Percentiles rank a stretch among this genome's conserved stretches.
These are phyloP conservation scores for Mortierella antarctica DNA, from an alignment of 192 early-diverging fungal species.

Conservation along the genomic window DNA sequence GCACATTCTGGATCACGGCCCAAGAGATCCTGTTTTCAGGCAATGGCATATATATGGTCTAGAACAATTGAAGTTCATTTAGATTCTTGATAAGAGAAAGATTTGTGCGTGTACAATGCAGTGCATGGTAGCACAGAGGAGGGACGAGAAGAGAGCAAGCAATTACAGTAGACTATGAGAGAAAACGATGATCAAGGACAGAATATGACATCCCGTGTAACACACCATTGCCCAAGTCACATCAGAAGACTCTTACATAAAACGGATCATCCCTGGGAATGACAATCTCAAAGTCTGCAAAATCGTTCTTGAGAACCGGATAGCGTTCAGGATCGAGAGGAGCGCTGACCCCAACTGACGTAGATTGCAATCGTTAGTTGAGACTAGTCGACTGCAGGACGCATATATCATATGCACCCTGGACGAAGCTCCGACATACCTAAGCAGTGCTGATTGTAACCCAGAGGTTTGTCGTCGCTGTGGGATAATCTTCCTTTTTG, in stretches of 20 bases:
- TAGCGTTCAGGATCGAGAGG: slow-evolving; percentile 22
- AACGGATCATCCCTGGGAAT: slow-evolving; percentile 21
- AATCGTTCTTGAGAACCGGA: slow-evolving; percentile 13
- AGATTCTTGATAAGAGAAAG: background rate
- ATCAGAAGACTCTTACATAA: slow-evolving; percentile 19
- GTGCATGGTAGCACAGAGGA: background rate
- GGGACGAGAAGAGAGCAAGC: background rate
- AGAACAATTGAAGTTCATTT: background rate
- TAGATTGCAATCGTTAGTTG: background rate
- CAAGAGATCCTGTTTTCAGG: slow-evolving; percentile 14
- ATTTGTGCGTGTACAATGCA: background rate
- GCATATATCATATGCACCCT: background rate
- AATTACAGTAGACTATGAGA: background rate
- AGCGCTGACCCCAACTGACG: slow-evolving; percentile 11
- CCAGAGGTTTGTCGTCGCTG: slow-evolving; percentile 18
- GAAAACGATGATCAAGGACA: background rate
- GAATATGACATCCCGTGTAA: background rate
- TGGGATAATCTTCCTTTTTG: slow-evolving; percentile 2
- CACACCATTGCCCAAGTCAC: too few relatives aligned
- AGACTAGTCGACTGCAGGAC: background rate
- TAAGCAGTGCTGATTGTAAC: slow-evolving; percentile 30
- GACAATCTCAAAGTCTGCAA: slow-evolving; percentile 28
- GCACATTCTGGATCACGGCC: slow-evolving; percentile 26
- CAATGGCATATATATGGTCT: slow-evolving; percentile 27
- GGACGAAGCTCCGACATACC: slow-evolving; percentile 5